Percentiles rank a stretch among this genome's conserved stretches.
Evolutionary conservation across 495 filamentous ascomycete species (phyloP).

Genomic region (Chaetomium tenue): DNA sequence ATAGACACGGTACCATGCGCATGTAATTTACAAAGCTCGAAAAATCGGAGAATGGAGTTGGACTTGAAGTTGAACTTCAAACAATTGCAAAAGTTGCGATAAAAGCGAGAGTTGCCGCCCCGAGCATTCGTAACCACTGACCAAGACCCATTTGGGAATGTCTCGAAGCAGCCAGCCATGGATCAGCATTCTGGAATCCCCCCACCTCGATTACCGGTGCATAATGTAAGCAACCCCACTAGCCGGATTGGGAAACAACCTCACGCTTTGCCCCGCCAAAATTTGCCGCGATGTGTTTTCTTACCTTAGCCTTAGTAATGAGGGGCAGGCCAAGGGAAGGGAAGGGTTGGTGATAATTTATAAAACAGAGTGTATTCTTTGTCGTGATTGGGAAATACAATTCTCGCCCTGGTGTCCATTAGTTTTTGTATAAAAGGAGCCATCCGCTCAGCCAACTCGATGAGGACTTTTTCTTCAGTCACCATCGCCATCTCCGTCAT

Average conservation of each 20-base stretch:
- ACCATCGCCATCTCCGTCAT: constrained; percentile 37
- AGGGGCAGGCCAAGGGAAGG: not conserved
- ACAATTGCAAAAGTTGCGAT: not conserved
- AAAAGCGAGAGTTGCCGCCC: not conserved
- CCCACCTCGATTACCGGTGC: not conserved
- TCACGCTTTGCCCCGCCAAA: not conserved
- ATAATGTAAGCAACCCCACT: constrained; percentile 17
- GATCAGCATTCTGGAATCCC: not conserved
- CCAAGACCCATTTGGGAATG: too few species aligned
- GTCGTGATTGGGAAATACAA: constrained; percentile 1
- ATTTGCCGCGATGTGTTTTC: not conserved
- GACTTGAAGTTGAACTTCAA: not conserved
- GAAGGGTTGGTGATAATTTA: constrained; percentile 4
- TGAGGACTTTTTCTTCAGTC: constrained; percentile 35
- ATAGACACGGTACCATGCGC: not conserved
- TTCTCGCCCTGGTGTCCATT: not conserved
- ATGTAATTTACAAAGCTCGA: not conserved
- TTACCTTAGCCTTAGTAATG: constrained; percentile 19
- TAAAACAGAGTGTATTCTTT: constrained; percentile 6
- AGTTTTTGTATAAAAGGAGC: constrained; percentile 19
- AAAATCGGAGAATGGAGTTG: not conserved
- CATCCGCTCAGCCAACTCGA: not conserved
- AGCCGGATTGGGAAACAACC: constrained; percentile 5
- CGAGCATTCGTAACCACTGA: not conserved
- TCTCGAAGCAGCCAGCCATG: constrained; percentile 2